Evolutionary conservation across 2,329 filamentous ascomycete species (phyloP), one percentile per base, ranked within the genome.

Genomic region (Neonectria magnoliae): DNA sequence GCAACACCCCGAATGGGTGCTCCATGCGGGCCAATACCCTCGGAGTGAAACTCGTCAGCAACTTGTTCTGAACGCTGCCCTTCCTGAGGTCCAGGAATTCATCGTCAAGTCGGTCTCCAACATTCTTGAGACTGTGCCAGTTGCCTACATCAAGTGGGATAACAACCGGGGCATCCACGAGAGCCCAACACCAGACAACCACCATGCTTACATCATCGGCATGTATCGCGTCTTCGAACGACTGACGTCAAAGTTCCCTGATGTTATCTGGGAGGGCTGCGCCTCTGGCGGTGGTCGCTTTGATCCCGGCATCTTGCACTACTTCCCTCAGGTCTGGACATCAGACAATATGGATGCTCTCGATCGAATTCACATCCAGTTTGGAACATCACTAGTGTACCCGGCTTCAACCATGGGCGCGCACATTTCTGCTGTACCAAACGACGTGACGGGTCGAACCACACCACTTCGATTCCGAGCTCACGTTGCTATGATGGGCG

Each of bases 401-500:
- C 89, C 89, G 0, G 82, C 87, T 0, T 88, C 86, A 0, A 79
- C 87, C 1, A 90, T 91, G 88, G 88, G 86, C 1, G 89, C 88
- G n/a, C 89, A 91, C 73, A 80, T 91, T 36, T 88, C 86, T 9
- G 84, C 83, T 0, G 83, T 89, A 0, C 88, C 88, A 1, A 91
- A 90, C 67, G 82, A 84, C 0, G 76, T 87, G 36, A 89, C 87
- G 0, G 76, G 80, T 0, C 86, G 88, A 20, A 85, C 82, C 1
- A 85, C 85, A 1, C 84, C 88, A 0, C 81, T 91, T 13, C 75
- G 76, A 1, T 90, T 91, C 79, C 87, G 89, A 36, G 87, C 85
- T 0, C 88, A 90, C 60, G 88, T 91, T 0, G 89, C 89, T 6
- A 87, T 90, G 80, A 90, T 90, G 88, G 89, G 89, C 60, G 88